Base-by-base conservation (phyloP, 495 filamentous ascomycete genomes). In the Aspergillus heteromorphus region DNA sequence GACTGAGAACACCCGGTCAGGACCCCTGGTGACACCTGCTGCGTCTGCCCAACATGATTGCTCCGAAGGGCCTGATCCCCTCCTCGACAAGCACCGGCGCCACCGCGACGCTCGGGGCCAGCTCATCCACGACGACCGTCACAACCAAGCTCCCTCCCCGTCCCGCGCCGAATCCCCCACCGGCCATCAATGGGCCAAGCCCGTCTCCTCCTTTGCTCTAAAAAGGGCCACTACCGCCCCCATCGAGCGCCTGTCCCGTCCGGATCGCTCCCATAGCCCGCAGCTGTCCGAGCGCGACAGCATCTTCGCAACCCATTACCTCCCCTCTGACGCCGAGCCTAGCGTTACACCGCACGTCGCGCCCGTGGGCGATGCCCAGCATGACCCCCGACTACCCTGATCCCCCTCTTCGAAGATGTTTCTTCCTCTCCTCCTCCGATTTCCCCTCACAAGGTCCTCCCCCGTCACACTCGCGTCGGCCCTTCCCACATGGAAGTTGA, bases 231-330 rank as follows among this genome's bases (percentile, higher is more conserved):
- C 62, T 9, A 70, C 65, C 27, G 55, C 51, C 50, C 68, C 70
- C 10, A 45, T 62, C 40, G 70, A 71, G 40, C 60, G 55, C 34
- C 51, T 56, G 23, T 54, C 65, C 57, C 64, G 61, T 49, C 63
- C 60, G 21, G 61, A 64, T 54, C 49, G 53, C 34, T 62, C 65
- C 23, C 62, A 77, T 31, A 66, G 57, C 42, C 80, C 80, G 23
- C 80, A 81, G 65, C 65, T 85, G 60, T 80, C 80, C 11, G 82
- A 86, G 59, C 66, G 83, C 51, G 83, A 86, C 53, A 82, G 78
- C 64, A 85, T 85, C 65, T 84, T 84, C 59, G 82, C 83, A 40
- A 83, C 81, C 1, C 77, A 82, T 54, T 85, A 84, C 61, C 66
- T 78, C 0, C 71, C 70, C 40, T 73, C 77, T 40, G 79, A 79